Evolutionary conservation across 495 filamentous ascomycete genomes (phyloP).

Genomic region (Aspergillus biplanus): DNA sequence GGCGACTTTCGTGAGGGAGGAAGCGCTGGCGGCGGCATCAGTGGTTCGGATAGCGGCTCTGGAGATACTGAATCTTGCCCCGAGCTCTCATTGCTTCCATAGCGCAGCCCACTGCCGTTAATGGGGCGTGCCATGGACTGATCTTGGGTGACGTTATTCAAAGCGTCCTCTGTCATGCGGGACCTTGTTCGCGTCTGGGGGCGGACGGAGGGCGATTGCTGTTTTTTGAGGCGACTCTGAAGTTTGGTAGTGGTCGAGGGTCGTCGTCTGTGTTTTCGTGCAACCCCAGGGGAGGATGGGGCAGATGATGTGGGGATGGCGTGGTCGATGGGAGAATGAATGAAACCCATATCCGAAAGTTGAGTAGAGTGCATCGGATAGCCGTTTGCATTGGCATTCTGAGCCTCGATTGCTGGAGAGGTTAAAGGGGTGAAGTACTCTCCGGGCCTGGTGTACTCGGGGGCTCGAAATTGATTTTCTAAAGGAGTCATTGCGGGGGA

Average conservation of each 20-base stretch:
- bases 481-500: conserved; percentile 94
- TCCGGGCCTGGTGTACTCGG: conserved; percentile 80
- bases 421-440: conserved; percentile 94
- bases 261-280: conserved; percentile 45
- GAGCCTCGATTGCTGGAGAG: conserved; percentile 86
- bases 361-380: conserved; percentile 41
- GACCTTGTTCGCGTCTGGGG: conserved; percentile 67
- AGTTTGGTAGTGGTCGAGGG: conserved; percentile 43
- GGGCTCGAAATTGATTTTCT: conserved; percentile 79
- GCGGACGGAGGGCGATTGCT: conserved; percentile 86
- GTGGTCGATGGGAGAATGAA: conserved; percentile 54
- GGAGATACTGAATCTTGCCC: conserved; percentile 72
- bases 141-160: conserved; percentile 40
- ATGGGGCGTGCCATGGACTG: conserved; percentile 34
- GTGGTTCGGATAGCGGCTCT: conserved; percentile 66
- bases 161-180: conserved; percentile 54
- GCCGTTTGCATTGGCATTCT: conserved; percentile 56
- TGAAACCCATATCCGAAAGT: conserved; percentile 44
- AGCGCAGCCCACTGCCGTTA: conserved; percentile 42
- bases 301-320: conserved; percentile 39
- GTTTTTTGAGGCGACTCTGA: conserved; percentile 56
- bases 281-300: conserved; percentile 27
- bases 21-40: conserved; percentile 73
- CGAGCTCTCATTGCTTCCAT: conserved; percentile 61
- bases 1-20: conserved; percentile 58